Base-by-base conservation (phyloP, 176 grass and related monocot genomes). In the Tillandsia fasciculata region DNA sequence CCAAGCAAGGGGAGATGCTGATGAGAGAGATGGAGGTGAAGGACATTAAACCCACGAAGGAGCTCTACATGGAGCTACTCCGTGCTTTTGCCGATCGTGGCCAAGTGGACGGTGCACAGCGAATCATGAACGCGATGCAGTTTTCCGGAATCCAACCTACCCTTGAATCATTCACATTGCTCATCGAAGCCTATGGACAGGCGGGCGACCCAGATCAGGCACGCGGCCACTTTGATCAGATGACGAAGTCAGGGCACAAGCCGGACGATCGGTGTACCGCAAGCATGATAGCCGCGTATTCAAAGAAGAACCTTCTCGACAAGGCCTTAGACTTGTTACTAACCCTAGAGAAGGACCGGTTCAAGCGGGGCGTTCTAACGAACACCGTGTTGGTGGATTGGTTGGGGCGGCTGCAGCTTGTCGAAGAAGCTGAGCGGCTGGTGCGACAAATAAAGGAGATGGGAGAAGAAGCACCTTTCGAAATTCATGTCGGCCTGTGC, bases 401-500 rank as follows among this genome's bases (percentile, higher is more conserved):
- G 93, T 52, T 97, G 8, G 88, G 76, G 58, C 72, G 12, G 69
- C 80, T 97, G 68, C 83, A 85, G 59, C 63, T 92, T 27, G 86
- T 87, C 51, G 74, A 65, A 69, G 93, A 97, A 74, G 89, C 89
- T 47, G 93, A 97, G 70, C 84, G 83, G 14, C 24, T 92, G 24
- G 76, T 74, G 18, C 67, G 51, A 47, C 82, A 78, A 68, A 84
- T 90, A 73, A 84, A 52, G 5, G 81, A 92, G 65, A 64, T 69
- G 9, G 93, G 89, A 69, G 69, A 84, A 61, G 71, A 84, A 61
- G 71, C 81, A 12, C 84, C 76, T 42, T 77, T 87, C 54, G 84
- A 97, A 71, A 66, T 97, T 20, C 89, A 90, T 81, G 76, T 96
- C 51, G 82, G 78, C 51, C 88, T 96, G 66, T 90, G 83, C 13